phyloP scores from a whole-genome alignment of 129 eudicot species.

The Chrysanthemum seticuspe region DNA sequence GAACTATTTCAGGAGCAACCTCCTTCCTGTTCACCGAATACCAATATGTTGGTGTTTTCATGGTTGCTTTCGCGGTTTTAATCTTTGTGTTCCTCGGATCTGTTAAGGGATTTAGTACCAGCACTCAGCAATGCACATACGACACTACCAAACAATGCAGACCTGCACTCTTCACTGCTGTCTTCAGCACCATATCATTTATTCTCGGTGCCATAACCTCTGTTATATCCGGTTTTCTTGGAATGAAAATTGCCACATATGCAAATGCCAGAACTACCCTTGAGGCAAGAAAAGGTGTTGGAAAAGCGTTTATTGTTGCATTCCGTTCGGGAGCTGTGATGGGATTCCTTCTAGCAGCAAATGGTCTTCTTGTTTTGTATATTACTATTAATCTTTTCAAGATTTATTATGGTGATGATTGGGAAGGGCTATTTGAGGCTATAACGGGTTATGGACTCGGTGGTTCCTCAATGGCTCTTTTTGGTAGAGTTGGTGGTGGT shows the following conservation, averaged over 20 bases:
- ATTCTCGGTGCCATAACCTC: slow-evolving; percentile 85
- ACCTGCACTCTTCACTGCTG: slow-evolving; percentile 87
- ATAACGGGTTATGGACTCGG: slow-evolving; percentile 93
- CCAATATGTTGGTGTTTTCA: slow-evolving; percentile 86
- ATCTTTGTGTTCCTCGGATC: slow-evolving; percentile 87
- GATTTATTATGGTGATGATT: slow-evolving; percentile 84
- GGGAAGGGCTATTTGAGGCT: slow-evolving; percentile 90
- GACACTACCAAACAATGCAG: slow-evolving; percentile 66
- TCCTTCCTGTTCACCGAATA: slow-evolving; percentile 81
- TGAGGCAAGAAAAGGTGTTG: slow-evolving; percentile 94
- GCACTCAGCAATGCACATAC: slow-evolving; percentile 53
- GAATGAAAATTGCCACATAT: slow-evolving; percentile 90
- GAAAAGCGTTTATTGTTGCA: slow-evolving; percentile 80
- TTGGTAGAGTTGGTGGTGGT: slow-evolving; percentile 90
- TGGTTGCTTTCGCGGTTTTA: slow-evolving; percentile 79
- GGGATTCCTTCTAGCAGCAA: slow-evolving; percentile 93
- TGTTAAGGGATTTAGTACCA: slow-evolving; percentile 82
- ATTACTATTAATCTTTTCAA: slow-evolving; percentile 67
- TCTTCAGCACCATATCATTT: slow-evolving; percentile 74
- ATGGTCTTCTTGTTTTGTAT: slow-evolving; percentile 80
- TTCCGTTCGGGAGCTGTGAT: slow-evolving; percentile 93
- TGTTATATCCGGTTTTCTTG: slow-evolving; percentile 83
- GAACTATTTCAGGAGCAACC: slow-evolving; percentile 58
- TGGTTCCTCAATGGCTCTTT: slow-evolving; percentile 90
- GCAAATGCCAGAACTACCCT: slow-evolving; percentile 93